Percentiles rank a stretch among this genome's conserved stretches.
phyloP scores from a whole-genome alignment of 768 basidiomycete species.

The Trametes maxima region DNA sequence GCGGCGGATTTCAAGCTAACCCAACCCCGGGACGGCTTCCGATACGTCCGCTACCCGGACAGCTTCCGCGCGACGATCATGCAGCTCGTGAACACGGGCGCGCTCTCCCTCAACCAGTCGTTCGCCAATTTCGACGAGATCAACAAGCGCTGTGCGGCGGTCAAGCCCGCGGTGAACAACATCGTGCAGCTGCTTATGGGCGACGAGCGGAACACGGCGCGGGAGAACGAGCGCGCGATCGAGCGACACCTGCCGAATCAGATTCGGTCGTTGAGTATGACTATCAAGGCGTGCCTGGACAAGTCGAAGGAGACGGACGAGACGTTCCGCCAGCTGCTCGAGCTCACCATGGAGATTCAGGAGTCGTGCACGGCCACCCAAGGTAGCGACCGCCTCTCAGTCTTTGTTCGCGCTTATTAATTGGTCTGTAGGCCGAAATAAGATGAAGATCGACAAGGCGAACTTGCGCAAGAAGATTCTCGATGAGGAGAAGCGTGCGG shows the following conservation, averaged over 20 bases:
- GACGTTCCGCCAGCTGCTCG: background rate
- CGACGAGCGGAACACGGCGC: conserved; percentile 1
- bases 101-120: conserved; percentile 1
- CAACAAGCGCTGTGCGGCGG: conserved; percentile 1
- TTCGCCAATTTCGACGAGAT: conserved; percentile 14
- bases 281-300: conserved; percentile 3
- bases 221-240: conserved; percentile 1
- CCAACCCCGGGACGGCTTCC: background rate
- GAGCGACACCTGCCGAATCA: conserved; percentile 6
- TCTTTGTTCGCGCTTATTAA: no score
- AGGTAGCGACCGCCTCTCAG: background rate
- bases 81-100: conserved; percentile 9
- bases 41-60: conserved; percentile 1
- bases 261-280: background rate
- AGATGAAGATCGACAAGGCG: background rate
- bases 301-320: conserved; percentile 6
- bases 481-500: background rate
- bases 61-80: conserved; percentile 10
- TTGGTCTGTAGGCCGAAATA: background rate
- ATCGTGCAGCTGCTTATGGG: conserved; percentile 6
- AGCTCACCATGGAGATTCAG: conserved; percentile 9
- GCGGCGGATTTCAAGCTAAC: conserved; percentile 4
- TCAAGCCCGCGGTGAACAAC: conserved; percentile 4
- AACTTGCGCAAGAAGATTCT: background rate
- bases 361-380: conserved; percentile 2